Base-by-base conservation (phyloP, 2,329 filamentous ascomycete species). In the Nannizziopsis arthrosporioides region DNA sequence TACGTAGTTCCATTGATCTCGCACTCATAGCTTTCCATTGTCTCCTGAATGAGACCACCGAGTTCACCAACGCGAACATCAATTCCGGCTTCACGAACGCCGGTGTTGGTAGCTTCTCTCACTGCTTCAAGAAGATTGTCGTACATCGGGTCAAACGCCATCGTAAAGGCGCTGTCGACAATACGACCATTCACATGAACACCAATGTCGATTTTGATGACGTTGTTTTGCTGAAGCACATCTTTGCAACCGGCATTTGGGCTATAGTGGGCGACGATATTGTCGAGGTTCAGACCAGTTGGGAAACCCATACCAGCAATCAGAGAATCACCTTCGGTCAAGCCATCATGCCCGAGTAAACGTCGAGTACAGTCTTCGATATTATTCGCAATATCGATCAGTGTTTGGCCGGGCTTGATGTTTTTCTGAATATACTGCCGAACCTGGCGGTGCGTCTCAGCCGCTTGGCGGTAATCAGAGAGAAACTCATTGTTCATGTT, bases 391-490 rank as follows among this genome's bases (percentile, higher is more conserved):
- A 93, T 89, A 63, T 87, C 81, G 1, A 81, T 86, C 60, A 93
- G 68, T 5, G 76, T 77, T 73, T 85, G 81, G 41, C 86, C 86
- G 0, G 86, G 86, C 71, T 84, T 84, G 61, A 90, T 85, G 15
- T 74, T 81, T 62, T 81, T 81, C 66, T 85, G 81, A 3, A 84
- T 85, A 75, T 84, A 88, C 63, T 86, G 81, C 43, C 86, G 81
- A 49, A 90, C 85, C 63, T 92, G 84, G 50, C 86, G 80, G 64
- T 93, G 86, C n/a, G 85, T 78, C 68, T 92, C 86, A n/a, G 86
- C 84, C 44, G 79, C 86, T 59, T 89, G 78, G 52, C 86, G 81
- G 64, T 89, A 92, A 60, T 92, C 85, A 51, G 75, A 73, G 44
- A 92, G 67, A 68, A 85, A 88, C 53, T 88, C 82, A 56, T 77